Base-by-base conservation (phyloP, 2,329 filamentous ascomycete species). In the Fusarium liriodendri region DNA sequence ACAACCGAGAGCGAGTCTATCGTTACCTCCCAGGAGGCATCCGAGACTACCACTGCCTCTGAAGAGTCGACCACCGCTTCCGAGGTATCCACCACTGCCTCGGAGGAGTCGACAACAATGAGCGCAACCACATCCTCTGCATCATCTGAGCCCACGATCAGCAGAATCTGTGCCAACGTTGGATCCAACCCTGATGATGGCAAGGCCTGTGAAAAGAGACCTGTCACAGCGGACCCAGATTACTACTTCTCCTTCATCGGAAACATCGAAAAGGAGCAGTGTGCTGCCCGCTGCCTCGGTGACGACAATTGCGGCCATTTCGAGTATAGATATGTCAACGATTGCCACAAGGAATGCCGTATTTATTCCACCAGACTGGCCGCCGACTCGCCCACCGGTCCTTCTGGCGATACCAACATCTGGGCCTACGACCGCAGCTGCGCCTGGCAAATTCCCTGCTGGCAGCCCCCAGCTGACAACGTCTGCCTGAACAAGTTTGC, bases 111-210 rank as follows among this genome's bases (percentile, higher is more conserved):
- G 4, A 50, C 54, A 22, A 59, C 62, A 11, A 32, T 18, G 18
- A 22, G 20, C 20, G n/a, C 52, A 16, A 45, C 38, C 22, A 45
- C 52, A 18, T 55, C 47, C 16, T 45, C 40, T 8, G 60, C 60
- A 35, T 59, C 62, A 4, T 47, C 62, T 13, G 37, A 33, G 11
- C 20, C 32, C 2, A 55, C 63, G 20, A 14, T 29, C 25, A 61
- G 55, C 63, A 60, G 63, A 20, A 58, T 65, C 42, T 65, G 54
- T 7, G 55, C 63, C 55, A 65, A 65, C 25, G 55, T 61, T 22
- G 63, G 63, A 2, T 65, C 55, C 7, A 65, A 50, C 42, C 55
- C 63, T 10, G 55, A 65, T 2, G 20, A 32, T 8, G 63, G 63
- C 40, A 40, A 27, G 33, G 63, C 42, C 16, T 65, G 63, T 10